Base-by-base conservation (phyloP, 192 early-diverging fungal species). In the Phlyctochytrium planicorne region DNA sequence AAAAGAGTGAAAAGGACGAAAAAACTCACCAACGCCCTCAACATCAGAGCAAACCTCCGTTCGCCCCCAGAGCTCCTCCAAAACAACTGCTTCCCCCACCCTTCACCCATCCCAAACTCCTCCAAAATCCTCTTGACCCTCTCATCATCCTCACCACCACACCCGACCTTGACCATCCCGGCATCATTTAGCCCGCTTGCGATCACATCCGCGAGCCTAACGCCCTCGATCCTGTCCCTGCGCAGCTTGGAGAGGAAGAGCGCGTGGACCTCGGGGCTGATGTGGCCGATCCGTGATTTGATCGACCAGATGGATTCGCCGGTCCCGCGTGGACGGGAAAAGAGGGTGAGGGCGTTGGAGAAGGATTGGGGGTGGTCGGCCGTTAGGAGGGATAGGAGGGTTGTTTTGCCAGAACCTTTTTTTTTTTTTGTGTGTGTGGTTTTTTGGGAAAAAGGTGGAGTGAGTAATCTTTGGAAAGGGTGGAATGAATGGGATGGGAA, bases 221-320 rank as follows among this genome's bases (percentile, higher is more conserved):
- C 60, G 68, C 55, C 55, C n/a, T n/a, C n/a, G n/a, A n/a, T n/a
- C n/a, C n/a, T n/a, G n/a, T n/a, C n/a, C n/a, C n/a, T n/a, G 17
- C 64, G 52, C 10, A 56, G 47, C 3, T 25, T 3, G 52, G 72
- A 33, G 10, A 50, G 60, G 37, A 87, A 86, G 67, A 83, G 86
- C 47, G 85, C 36, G 63, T 86, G 85, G 31, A 87, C 70, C 64
- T 87, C 85, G 17, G 85, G 82, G 59, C 72, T 76, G 4, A 81
- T 70, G 47, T 80, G 50, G 25, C 83, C 81, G 3, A 83, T 71
- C 2, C 69, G 62, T 17, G 52, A 27, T 60, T 85, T 85, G 66
- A 87, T 86, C 60, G 83, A 81, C 85, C 85, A 87, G 30, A 87
- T 81, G 6, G 85, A 78, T 55, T 82, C 79, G 1, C 85, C 85